Conservation (phyloP, 495 filamentous ascomycete species). For the Aspergillus avenaceus region DNA sequence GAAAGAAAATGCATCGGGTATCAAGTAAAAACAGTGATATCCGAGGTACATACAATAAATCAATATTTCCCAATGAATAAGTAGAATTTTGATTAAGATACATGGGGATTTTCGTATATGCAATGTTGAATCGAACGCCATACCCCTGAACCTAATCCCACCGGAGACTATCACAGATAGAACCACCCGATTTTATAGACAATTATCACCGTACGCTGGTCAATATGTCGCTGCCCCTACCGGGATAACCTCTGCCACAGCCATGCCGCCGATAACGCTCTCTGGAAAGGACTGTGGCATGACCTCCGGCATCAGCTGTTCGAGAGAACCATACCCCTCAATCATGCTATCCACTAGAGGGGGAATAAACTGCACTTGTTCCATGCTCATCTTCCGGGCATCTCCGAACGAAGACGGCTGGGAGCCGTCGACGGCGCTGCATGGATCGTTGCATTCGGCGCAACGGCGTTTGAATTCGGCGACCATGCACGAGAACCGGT, state of each 20-base stretch:
- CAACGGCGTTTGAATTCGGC: conserved; percentile 13
- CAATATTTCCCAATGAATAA: background rate
- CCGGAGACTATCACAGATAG: background rate
- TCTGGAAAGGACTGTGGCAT: conserved; percentile 9
- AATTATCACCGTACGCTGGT: background rate
- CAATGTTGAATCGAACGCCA: background rate
- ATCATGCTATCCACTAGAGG: conserved; percentile 9
- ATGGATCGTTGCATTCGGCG: conserved; percentile 8
- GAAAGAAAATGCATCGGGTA: background rate
- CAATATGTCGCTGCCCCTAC: background rate
- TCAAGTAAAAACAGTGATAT: background rate
- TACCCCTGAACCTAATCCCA: background rate
- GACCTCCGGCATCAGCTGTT: conserved; percentile 12
- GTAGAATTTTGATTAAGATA: background rate
- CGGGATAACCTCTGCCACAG: conserved; percentile 1
- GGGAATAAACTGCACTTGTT: conserved; percentile 9
- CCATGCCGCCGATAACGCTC: conserved; percentile 8
- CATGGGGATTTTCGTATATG: background rate
- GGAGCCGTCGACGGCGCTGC: background rate
- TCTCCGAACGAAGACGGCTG: conserved; percentile 11
- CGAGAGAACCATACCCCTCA: conserved; percentile 8
- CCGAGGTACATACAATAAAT: background rate
- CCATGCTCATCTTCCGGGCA: conserved; percentile 8
- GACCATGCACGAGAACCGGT: conserved; percentile 19
- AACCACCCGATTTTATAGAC: background rate